Conservation (phyloP, 768 basidiomycete genomes). For the Hericium rajendrae region DNA sequence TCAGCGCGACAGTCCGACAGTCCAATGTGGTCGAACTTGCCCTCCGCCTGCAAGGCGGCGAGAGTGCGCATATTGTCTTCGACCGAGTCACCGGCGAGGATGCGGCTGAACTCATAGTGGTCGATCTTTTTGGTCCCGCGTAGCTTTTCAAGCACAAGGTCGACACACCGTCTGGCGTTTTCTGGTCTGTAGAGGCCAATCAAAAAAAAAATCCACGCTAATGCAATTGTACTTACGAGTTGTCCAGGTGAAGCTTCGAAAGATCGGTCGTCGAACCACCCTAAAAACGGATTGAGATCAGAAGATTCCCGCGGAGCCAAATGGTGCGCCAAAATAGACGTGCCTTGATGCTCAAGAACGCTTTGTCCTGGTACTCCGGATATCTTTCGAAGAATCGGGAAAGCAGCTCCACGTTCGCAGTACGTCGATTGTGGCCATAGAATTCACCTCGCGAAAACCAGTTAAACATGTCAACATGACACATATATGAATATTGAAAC, state of each 20-base stretch:
- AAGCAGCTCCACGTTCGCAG: slow-evolving; percentile 40
- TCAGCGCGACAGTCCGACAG: slow-evolving; percentile 44
- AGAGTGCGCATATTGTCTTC: slow-evolving; percentile 39
- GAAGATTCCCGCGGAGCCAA: background rate
- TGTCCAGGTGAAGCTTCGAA: too few species aligned
- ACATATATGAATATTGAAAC: too few species aligned
- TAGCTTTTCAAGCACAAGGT: slow-evolving; percentile 22
- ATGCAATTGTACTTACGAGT: too few species aligned
- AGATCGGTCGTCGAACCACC: too few species aligned
- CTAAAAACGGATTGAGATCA: too few species aligned
- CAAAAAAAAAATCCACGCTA: too few species aligned
- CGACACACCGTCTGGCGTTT: slow-evolving; percentile 7
- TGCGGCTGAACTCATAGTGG: slow-evolving; percentile 45
- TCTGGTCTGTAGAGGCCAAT: background rate
- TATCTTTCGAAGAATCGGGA: slow-evolving; percentile 39
- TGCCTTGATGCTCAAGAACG: slow-evolving; percentile 42
- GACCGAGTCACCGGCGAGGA: slow-evolving; percentile 33
- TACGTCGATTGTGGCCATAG: slow-evolving; percentile 35
- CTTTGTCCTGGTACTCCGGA: slow-evolving; percentile 34
- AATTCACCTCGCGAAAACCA: slow-evolving; percentile 34
- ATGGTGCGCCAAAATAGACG: background rate
- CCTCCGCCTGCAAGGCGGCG: slow-evolving; percentile 37
- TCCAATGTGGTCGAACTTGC: slow-evolving; percentile 51
- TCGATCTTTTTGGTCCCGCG: slow-evolving; percentile 50
- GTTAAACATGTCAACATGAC: too few species aligned